Evolutionary conservation across 495 filamentous ascomycete species (phyloP).

Genomic region (Podospora fimiseda): DNA sequence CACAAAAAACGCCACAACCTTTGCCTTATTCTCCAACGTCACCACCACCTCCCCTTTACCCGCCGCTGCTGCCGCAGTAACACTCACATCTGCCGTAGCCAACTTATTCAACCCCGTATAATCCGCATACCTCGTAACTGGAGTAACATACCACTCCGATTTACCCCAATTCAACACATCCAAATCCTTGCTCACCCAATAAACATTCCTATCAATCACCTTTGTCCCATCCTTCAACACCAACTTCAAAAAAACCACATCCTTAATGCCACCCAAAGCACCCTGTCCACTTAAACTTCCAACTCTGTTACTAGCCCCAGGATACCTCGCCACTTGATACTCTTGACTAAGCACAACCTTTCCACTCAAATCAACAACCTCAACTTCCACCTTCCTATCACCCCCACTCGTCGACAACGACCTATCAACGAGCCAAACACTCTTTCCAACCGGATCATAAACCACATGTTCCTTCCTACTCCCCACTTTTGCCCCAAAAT

Average conservation of each 20-base stretch:
- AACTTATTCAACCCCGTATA: conserved; percentile 44
- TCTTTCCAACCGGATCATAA: conserved; percentile 44
- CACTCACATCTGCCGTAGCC: conserved; percentile 29
- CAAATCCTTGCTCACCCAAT: conserved; percentile 48
- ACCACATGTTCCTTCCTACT: conserved; percentile 49
- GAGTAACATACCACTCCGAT: conserved; percentile 55
- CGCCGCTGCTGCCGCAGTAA: conserved; percentile 10
- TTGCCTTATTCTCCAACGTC: conserved; percentile 46
- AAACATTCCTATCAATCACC: conserved; percentile 52
- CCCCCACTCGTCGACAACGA: conserved; percentile 34
- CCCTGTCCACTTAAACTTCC: conserved; percentile 16
- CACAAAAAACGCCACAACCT: conserved; percentile 53
- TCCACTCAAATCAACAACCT: conserved; percentile 45
- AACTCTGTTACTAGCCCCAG: conserved; percentile 33
- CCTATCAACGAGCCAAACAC: conserved; percentile 52
- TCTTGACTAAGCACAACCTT: conserved; percentile 28
- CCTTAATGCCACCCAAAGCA: conserved; percentile 31
- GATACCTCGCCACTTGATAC: conserved; percentile 24
- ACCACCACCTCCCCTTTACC: conserved; percentile 17
- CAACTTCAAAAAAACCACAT: conserved; percentile 49
- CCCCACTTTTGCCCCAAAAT: conserved; percentile 54
- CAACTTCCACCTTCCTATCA: conserved; percentile 37
- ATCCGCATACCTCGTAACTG: conserved; percentile 47
- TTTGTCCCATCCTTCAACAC: conserved; percentile 32
- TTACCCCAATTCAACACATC: conserved; percentile 51